Percentiles rank a stretch among this genome's conserved stretches.
Conservation (phyloP, 1,284 basidiomycete species). For the Phellopilus nigrolimitatus region DNA sequence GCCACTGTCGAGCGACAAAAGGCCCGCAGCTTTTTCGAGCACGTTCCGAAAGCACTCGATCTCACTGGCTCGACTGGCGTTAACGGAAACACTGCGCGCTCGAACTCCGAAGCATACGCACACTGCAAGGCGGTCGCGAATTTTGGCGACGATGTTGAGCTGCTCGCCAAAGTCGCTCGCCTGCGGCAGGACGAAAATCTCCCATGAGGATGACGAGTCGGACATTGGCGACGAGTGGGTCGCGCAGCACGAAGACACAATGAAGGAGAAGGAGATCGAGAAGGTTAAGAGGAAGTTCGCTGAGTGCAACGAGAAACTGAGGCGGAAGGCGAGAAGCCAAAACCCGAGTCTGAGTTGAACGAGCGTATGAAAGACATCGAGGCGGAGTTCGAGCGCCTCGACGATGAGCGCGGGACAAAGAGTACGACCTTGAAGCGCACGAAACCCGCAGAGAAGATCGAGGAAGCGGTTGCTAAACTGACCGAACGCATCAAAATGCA, state of each 20-base stretch:
- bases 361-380: constrained; percentile 69
- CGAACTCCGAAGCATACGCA: constrained; percentile 27
- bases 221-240: constrained; percentile 94
- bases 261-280: constrained; percentile 81
- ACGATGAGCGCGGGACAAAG: constrained; percentile 77
- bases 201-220: constrained; percentile 70
- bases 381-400: constrained; percentile 71
- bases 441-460: constrained; percentile 65
- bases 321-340: constrained; percentile 62
- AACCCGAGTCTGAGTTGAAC: constrained; percentile 57
- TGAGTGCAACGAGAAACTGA: constrained; percentile 84
- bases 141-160: constrained; percentile 72
- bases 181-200: constrained; percentile 81
- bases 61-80: constrained; percentile 29
- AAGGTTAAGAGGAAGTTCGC: constrained; percentile 84
- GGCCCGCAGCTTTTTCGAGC: constrained; percentile 80
- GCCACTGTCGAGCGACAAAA: constrained; percentile 71
- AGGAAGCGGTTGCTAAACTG: constrained; percentile 70
- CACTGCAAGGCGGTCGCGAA: constrained; percentile 42
- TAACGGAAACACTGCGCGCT: constrained; percentile 42
- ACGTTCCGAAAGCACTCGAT: constrained; percentile 63
- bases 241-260: constrained; percentile 72
- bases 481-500: constrained; percentile 79
- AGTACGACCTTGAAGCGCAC: constrained; percentile 67
- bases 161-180: constrained; percentile 82